Conservation (phyloP, 2,329 filamentous ascomycete species). For the Fusarium fracticaudum region DNA sequence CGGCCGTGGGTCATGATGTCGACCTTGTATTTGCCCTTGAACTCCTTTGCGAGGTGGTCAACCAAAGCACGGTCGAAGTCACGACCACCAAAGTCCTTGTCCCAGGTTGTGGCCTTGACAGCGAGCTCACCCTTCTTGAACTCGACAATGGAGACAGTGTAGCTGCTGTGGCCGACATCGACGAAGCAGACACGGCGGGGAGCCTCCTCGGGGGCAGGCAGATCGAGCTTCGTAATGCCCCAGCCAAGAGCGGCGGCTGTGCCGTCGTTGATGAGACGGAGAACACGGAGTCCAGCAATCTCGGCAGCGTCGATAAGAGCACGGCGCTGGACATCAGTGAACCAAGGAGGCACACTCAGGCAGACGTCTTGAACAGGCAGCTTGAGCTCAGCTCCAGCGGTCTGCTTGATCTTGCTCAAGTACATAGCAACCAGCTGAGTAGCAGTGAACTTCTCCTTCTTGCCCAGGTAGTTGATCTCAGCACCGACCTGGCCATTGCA, state of each 20-base stretch:
- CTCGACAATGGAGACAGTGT: slow-evolving; percentile 92
- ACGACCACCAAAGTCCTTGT: slow-evolving; percentile 96
- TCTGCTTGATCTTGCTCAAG: slow-evolving; percentile 92
- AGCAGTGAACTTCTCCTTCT: slow-evolving; percentile 95
- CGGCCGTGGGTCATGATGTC: slow-evolving; percentile 92
- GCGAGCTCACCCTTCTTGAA: slow-evolving; percentile 96
- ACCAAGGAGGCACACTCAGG: slow-evolving; percentile 95
- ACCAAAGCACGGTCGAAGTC: slow-evolving; percentile 96
- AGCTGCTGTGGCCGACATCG: slow-evolving; percentile 97
- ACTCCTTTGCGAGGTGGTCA: slow-evolving; percentile 94
- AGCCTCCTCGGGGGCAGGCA: slow-evolving; percentile 88
- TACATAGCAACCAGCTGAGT: slow-evolving; percentile 96
- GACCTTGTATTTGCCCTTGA: slow-evolving; percentile 97
- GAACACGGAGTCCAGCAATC: slow-evolving; percentile 90
- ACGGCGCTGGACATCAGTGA: slow-evolving; percentile 92
- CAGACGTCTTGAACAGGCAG: slow-evolving; percentile 93
- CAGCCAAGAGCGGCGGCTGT: slow-evolving; percentile 95
- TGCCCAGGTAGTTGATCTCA: slow-evolving; percentile 90
- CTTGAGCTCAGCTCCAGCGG: slow-evolving; percentile 85
- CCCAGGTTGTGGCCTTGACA: slow-evolving; percentile 91
- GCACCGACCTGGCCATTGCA: slow-evolving; percentile 94
- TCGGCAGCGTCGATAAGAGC: slow-evolving; percentile 90
- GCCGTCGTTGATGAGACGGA: slow-evolving; percentile 97
- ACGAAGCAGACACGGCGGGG: slow-evolving; percentile 90
- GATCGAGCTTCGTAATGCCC: slow-evolving; percentile 97